These are phyloP conservation scores for Trichoderma sp. DNA, from an alignment of 2,329 filamentous ascomycete genomes.

Conservation along the genomic window DNA sequence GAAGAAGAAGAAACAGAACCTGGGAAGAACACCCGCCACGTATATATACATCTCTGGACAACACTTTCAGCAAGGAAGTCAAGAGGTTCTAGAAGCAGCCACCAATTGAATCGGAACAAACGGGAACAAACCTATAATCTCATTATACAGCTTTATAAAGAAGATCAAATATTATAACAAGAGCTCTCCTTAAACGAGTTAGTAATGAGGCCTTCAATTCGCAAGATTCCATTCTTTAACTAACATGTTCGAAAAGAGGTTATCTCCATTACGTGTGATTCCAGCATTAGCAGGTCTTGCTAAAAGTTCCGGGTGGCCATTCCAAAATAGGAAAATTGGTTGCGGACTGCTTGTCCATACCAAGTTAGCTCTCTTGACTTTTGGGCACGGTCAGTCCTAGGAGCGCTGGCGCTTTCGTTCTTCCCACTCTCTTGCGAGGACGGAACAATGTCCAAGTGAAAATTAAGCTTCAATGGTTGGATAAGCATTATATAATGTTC, in stretches of 20 bases:
- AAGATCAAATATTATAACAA: neutral
- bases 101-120: neutral
- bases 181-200: neutral
- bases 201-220: neutral
- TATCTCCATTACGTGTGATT: neutral
- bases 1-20: neutral
- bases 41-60: neutral
- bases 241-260: neutral
- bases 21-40: neutral
- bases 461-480: neutral
- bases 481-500: slow-evolving; percentile 1
- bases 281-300: neutral
- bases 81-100: neutral
- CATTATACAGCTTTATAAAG: neutral
- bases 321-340: neutral
- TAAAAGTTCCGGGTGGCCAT: too few species aligned
- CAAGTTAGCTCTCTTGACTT: neutral
- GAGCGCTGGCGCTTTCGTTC: neutral
- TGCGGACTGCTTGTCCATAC: neutral
- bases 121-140: neutral
- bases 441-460: neutral
- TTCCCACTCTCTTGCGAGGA: neutral
- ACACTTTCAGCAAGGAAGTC: neutral
- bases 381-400: neutral
- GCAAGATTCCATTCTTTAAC: neutral